phyloP scores from a whole-genome alignment of 345 rosid genomes.

The Combretum micranthum region DNA sequence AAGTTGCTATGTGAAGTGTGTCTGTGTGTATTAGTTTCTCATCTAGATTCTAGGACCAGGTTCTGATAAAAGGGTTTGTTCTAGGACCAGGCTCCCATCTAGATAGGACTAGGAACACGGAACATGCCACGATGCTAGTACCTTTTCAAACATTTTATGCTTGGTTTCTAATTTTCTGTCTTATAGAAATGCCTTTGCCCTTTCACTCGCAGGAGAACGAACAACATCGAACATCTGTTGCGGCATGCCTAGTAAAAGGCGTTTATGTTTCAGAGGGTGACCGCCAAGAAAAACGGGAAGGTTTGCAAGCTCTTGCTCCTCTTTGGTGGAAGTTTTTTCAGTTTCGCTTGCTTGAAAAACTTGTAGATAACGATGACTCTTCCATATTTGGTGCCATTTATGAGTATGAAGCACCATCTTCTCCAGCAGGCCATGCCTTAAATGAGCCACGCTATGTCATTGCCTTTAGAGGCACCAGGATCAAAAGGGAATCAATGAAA shows the following conservation, averaged over 20 bases:
- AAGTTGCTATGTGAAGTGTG: too few relatives aligned
- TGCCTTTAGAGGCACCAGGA: constrained; percentile 80
- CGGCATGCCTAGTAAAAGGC: constrained; percentile 77
- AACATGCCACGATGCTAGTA: too few relatives aligned
- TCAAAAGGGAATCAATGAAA: constrained; percentile 51
- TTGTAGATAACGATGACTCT: constrained; percentile 62
- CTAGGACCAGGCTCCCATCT: too few relatives aligned
- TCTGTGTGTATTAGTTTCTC: too few relatives aligned
- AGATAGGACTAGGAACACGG: too few relatives aligned
- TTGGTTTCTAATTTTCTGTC: background rate
- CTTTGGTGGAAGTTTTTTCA: constrained; percentile 84
- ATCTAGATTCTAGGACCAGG: too few relatives aligned
- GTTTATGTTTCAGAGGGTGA: constrained; percentile 74
- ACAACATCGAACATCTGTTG: constrained; percentile 58
- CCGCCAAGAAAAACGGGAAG: constrained; percentile 70
- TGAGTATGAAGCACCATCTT: constrained; percentile 43
- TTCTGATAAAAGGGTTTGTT: too few relatives aligned
- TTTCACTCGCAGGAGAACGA: constrained; percentile 39
- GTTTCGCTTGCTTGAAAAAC: constrained; percentile 46
- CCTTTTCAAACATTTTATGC: background rate
- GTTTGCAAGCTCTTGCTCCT: constrained; percentile 54
- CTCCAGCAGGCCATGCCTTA: constrained; percentile 14
- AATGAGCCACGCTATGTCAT: constrained; percentile 52
- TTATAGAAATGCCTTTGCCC: background rate
- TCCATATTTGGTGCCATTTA: constrained; percentile 80